These are phyloP conservation scores for Noccaea bulbosa DNA, from an alignment of 345 rosid genomes.

Conservation along the genomic window DNA sequence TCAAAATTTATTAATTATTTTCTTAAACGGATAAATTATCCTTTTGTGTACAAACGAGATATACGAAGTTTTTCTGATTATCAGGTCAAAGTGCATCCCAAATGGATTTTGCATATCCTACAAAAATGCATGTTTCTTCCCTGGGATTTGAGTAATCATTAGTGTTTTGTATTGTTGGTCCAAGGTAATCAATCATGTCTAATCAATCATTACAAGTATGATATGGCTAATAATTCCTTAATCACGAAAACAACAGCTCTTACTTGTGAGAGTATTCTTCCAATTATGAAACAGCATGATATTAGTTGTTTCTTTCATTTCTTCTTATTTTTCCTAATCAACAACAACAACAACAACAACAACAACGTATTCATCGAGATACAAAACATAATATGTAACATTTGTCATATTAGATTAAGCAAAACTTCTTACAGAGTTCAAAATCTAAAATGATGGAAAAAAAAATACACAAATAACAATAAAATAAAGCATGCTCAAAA, in stretches of 20 bases:
- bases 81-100: background rate
- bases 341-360: slow-evolving; percentile 4
- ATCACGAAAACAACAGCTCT: slow-evolving; percentile 41
- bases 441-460: slow-evolving; percentile 31
- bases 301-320: slow-evolving; percentile 24
- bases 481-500: slow-evolving; percentile 41
- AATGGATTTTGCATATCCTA: slow-evolving; percentile 33
- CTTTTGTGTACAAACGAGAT: background rate
- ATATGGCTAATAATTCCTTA: slow-evolving; percentile 36
- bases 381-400: slow-evolving; percentile 21
- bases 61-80: background rate
- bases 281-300: slow-evolving; percentile 39
- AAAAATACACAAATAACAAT: slow-evolving; percentile 14
- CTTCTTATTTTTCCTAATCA: slow-evolving; percentile 20
- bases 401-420: slow-evolving; percentile 40
- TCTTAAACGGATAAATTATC: background rate
- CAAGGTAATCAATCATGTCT: slow-evolving; percentile 40
- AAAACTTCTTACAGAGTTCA: slow-evolving; percentile 45
- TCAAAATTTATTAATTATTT: background rate
- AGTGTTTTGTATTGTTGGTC: slow-evolving; percentile 14
- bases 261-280: slow-evolving; percentile 27
- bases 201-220: slow-evolving; percentile 41
- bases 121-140: slow-evolving; percentile 32
- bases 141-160: slow-evolving; percentile 19
- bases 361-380: background rate